phyloP scores from a whole-genome alignment of 192 early-diverging fungal species.

The Coemansia sp. region DNA sequence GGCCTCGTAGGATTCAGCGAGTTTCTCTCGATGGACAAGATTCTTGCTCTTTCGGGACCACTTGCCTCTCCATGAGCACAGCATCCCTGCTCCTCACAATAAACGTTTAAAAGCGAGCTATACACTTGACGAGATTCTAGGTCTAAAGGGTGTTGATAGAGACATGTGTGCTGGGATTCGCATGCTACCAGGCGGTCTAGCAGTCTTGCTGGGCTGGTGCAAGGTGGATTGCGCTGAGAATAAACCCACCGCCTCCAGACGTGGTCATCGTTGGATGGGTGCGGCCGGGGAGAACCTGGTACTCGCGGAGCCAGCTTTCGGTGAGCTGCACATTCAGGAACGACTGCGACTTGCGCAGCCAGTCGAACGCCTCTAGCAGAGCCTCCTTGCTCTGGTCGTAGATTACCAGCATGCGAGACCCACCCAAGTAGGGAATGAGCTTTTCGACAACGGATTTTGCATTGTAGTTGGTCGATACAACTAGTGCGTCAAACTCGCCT shows the following conservation, averaged over 20 bases:
- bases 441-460: conserved; percentile 66
- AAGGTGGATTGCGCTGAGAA: conserved; percentile 62
- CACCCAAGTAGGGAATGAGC: conserved; percentile 70
- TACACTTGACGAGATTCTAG: too few species aligned
- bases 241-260: conserved; percentile 65
- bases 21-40: not conserved
- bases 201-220: conserved; percentile 3
- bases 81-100: too few species aligned
- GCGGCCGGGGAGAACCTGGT: conserved; percentile 75
- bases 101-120: too few species aligned
- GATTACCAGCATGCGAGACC: conserved; percentile 79
- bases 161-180: too few species aligned
- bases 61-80: too few species aligned
- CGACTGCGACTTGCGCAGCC: conserved; percentile 63
- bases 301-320: conserved; percentile 89
- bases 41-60: too few species aligned
- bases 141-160: too few species aligned
- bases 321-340: conserved; percentile 81
- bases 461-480: conserved; percentile 78
- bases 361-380: conserved; percentile 57
- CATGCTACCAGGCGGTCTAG: too few species aligned
- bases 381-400: conserved; percentile 70
- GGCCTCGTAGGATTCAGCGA: not conserved
- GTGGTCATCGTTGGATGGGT: conserved; percentile 79
- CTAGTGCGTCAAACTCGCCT: conserved; percentile 68